These are phyloP conservation scores for Candida broadrunensis DNA, from an alignment of 805 yeast genomes.

Conservation along the genomic window DNA sequence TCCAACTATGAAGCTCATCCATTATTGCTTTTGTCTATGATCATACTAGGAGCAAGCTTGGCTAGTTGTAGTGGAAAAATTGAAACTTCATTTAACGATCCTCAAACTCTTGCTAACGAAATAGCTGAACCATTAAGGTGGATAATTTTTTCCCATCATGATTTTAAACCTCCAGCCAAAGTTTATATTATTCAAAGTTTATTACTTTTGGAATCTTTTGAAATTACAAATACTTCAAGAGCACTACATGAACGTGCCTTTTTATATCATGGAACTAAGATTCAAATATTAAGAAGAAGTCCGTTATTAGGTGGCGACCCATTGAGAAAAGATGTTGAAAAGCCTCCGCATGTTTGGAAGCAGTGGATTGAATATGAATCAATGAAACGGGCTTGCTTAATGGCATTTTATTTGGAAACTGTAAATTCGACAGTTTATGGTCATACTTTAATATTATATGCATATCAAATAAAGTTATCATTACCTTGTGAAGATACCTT, in stretches of 20 bases:
- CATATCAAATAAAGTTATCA: constrained; percentile 24
- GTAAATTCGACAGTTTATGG: constrained; percentile 35
- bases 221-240: constrained; percentile 64
- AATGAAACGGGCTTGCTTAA: constrained; percentile 29
- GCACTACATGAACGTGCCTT: constrained; percentile 73
- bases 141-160: constrained; percentile 62
- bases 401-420: constrained; percentile 36
- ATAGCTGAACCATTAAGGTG: constrained; percentile 63
- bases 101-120: constrained; percentile 37
- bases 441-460: constrained; percentile 20
- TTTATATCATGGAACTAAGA: constrained; percentile 77
- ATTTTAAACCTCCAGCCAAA: constrained; percentile 70
- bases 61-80: constrained; percentile 22
- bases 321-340: constrained; percentile 23
- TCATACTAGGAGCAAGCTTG: constrained; percentile 52
- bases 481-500: constrained; percentile 27
- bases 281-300: constrained; percentile 20
- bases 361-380: constrained; percentile 38
- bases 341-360: constrained; percentile 19
- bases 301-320: constrained; percentile 42
- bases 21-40: constrained; percentile 50
- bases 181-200: constrained; percentile 73
- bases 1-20: constrained; percentile 44
- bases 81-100: constrained; percentile 10
- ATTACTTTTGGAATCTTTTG: constrained; percentile 66